Conservation (phyloP, 306 rosid genomes). For the Gastrolobium bilobum region DNA sequence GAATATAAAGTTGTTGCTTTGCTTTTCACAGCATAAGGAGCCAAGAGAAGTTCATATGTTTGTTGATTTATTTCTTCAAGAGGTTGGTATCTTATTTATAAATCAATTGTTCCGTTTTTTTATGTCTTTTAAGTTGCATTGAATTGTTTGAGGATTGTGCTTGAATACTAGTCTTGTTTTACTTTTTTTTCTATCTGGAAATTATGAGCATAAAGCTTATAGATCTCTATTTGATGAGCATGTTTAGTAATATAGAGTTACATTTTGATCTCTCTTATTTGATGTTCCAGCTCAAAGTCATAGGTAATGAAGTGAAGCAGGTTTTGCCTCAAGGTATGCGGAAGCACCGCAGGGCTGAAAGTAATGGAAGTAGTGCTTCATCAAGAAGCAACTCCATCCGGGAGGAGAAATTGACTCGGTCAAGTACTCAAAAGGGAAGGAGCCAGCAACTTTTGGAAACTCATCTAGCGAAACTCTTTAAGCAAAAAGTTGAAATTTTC, state of each 20-base stretch:
- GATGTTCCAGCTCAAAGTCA: constrained; percentile 68
- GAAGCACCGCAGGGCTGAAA: constrained; percentile 78
- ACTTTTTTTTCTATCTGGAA: background rate
- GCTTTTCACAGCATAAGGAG: constrained; percentile 87
- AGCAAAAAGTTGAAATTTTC: constrained; percentile 95
- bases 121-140: constrained; percentile 14
- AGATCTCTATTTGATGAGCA: background rate
- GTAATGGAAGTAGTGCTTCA: constrained; percentile 82
- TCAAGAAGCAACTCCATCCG: constrained; percentile 87
- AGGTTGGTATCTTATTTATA: constrained; percentile 61
- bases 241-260: background rate
- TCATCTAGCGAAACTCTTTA: constrained; percentile 89
- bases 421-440: constrained; percentile 81
- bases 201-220: background rate
- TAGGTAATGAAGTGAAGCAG: constrained; percentile 80
- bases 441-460: constrained; percentile 95
- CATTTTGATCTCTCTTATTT: constrained; percentile 39
- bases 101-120: background rate
- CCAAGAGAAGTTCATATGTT: constrained; percentile 98
- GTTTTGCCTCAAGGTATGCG: constrained; percentile 75
- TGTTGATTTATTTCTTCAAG: constrained; percentile 90
- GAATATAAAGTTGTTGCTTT: constrained; percentile 31
- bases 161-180: constrained; percentile 27
- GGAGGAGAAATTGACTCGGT: constrained; percentile 73
- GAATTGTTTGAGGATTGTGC: constrained; percentile 18